Percentiles rank a stretch among this genome's conserved stretches.
phyloP scores from a whole-genome alignment of 2,329 filamentous ascomycete genomes.

The Eutypa lata region DNA sequence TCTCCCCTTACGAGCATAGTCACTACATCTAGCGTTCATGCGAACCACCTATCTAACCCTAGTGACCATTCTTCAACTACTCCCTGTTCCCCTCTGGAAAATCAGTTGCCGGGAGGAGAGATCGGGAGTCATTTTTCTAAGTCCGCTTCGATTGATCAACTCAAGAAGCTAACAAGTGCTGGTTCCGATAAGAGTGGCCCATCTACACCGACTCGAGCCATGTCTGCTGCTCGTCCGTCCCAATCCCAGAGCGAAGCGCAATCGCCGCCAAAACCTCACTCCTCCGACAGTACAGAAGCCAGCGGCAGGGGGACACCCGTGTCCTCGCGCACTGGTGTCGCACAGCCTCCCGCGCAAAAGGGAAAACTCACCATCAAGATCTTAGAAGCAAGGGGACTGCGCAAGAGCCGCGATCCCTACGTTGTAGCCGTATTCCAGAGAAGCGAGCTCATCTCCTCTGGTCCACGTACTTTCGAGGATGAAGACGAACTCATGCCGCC shows the following conservation, averaged over 20 bases:
- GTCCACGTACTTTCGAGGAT: slow-evolving; percentile 64
- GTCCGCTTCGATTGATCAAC: slow-evolving; percentile 64
- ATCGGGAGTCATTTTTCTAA: slow-evolving; percentile 38
- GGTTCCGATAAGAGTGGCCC: slow-evolving; percentile 83
- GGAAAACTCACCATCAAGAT: slow-evolving; percentile 91
- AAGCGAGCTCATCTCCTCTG: slow-evolving; percentile 91
- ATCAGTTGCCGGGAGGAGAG: slow-evolving; percentile 34
- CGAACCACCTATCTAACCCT: slow-evolving; percentile 68
- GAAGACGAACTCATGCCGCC: slow-evolving; percentile 52
- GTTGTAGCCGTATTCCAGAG: slow-evolving; percentile 96
- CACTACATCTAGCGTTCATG: slow-evolving; percentile 61
- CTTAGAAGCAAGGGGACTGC: slow-evolving; percentile 76
- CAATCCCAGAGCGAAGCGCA: slow-evolving; percentile 39
- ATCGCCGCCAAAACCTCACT: slow-evolving; percentile 24
- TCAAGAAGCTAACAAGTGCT: slow-evolving; percentile 87
- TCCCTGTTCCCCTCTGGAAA: slow-evolving; percentile 48
- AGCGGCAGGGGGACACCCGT: slow-evolving; percentile 54
- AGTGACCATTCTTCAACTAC: slow-evolving; percentile 52
- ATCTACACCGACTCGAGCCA: slow-evolving; percentile 82
- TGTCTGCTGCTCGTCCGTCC: slow-evolving; percentile 62
- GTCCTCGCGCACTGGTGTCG: slow-evolving; percentile 41
- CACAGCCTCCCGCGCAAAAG: slow-evolving; percentile 68
- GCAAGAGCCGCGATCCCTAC: slow-evolving; percentile 84
- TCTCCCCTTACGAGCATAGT: slow-evolving; percentile 64
- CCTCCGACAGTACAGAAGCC: slow-evolving; percentile 39